A percentile compares a stretch with the other conserved stretches of the same genome.
These are phyloP conservation scores for Trebouxia sp. DNA, from an alignment of 139 green algal species.

Conservation along the genomic window DNA sequence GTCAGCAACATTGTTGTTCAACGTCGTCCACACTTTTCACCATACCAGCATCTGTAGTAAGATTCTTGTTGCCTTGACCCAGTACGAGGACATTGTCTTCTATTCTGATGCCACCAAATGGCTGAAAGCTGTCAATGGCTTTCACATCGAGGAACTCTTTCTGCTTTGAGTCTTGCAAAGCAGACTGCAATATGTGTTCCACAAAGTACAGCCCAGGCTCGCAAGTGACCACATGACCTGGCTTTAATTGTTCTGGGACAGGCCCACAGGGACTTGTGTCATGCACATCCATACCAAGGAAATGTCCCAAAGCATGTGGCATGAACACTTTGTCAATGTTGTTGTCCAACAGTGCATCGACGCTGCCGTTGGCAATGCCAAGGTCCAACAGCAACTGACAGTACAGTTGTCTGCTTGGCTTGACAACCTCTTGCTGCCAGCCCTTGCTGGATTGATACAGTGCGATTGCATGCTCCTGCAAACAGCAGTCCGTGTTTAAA, in stretches of 20 bases:
- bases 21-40: neutral
- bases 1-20: neutral
- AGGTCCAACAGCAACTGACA: slow-evolving; percentile 5
- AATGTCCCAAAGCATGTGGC: slow-evolving; percentile 19
- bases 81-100: slow-evolving; percentile 12
- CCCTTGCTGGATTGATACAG: neutral
- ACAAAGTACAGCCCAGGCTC: slow-evolving; percentile 27
- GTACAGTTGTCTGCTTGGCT: neutral
- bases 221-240: slow-evolving; percentile 19
- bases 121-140: neutral
- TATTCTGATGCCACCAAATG: slow-evolving; percentile 14
- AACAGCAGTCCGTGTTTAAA: neutral
- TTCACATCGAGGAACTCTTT: neutral
- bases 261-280: slow-evolving; percentile 1
- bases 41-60: slow-evolving; percentile 18
- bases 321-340: slow-evolving; percentile 19
- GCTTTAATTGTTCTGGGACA: slow-evolving; percentile 1
- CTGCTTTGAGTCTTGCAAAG: neutral
- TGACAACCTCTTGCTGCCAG: slow-evolving; percentile 10
- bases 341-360: slow-evolving; percentile 9
- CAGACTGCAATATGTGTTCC: neutral
- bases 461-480: slow-evolving; percentile 18
- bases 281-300: slow-evolving; percentile 26
- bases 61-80: slow-evolving; percentile 2
- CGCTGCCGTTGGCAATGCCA: neutral